Percentiles rank a stretch among this genome's conserved stretches.
phyloP scores from a whole-genome alignment of 1,284 basidiomycete species.

The Cerrena zonata region DNA sequence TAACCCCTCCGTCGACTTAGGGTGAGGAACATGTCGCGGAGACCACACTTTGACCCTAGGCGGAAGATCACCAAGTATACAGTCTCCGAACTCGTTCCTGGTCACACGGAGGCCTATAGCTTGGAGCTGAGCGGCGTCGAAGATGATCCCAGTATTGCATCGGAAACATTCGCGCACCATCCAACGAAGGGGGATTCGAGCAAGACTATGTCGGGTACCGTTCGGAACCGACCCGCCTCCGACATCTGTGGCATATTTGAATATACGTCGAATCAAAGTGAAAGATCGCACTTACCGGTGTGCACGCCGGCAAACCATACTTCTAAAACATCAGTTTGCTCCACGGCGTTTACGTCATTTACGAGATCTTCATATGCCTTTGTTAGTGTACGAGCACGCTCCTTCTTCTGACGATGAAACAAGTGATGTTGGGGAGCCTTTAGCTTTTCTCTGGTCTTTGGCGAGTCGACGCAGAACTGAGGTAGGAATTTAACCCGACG shows the following conservation, averaged over 20 bases:
- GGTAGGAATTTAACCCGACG: constrained; percentile 35
- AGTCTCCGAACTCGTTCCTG: neutral
- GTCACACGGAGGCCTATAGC: constrained; percentile 8
- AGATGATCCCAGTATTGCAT: constrained; percentile 33
- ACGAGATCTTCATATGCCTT: constrained; percentile 9
- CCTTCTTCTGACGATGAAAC: neutral
- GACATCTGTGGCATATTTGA: constrained; percentile 23
- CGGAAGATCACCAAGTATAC: neutral
- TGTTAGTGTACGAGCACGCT: neutral
- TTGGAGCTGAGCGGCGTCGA: constrained; percentile 20
- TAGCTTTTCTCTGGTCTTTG: neutral
- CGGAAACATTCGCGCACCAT: constrained; percentile 41
- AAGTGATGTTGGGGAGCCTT: neutral
- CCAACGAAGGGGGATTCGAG: constrained; percentile 43
- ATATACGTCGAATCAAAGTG: neutral
- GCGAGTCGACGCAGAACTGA: constrained; percentile 20
- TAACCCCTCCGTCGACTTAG: neutral
- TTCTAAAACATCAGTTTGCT: constrained; percentile 18
- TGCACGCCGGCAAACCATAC: constrained; percentile 26
- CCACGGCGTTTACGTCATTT: constrained; percentile 3
- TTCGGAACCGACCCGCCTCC: constrained; percentile 37
- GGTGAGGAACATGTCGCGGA: neutral
- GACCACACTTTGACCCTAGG: neutral
- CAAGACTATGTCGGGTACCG: constrained; percentile 28
- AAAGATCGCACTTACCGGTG: constrained; percentile 9